A percentile compares a stretch with the other conserved stretches of the same genome.
Conservation (phyloP, 495 filamentous ascomycete genomes). For the Tuber brumale region DNA sequence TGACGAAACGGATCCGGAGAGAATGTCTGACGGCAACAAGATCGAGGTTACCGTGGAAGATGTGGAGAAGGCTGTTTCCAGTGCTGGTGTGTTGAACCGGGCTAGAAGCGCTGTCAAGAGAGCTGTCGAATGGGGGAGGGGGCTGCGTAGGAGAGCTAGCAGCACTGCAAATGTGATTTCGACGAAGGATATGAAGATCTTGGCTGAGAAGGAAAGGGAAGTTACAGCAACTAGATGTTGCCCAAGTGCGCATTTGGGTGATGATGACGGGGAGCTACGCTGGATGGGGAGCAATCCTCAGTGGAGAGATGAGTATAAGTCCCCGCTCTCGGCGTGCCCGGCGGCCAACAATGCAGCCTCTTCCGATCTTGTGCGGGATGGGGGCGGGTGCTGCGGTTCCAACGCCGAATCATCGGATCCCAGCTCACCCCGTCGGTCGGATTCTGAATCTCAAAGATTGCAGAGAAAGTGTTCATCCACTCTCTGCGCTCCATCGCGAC, state of each 20-base stretch:
- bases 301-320: slow-evolving; percentile 34
- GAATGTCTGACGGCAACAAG: slow-evolving; percentile 72
- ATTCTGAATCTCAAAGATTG: slow-evolving; percentile 16
- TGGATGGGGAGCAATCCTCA: slow-evolving; percentile 36
- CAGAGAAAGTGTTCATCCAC: slow-evolving; percentile 25
- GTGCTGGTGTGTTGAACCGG: slow-evolving; percentile 75
- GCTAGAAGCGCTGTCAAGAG: slow-evolving; percentile 63
- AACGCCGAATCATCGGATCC: slow-evolving; percentile 17
- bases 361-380: slow-evolving; percentile 33
- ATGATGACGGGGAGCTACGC: slow-evolving; percentile 39
- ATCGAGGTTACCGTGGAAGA: slow-evolving; percentile 91
- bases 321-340: slow-evolving; percentile 24
- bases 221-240: slow-evolving; percentile 17
- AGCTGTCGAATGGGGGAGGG: slow-evolving; percentile 34
- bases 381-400: not conserved
- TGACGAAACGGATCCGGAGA: slow-evolving; percentile 82
- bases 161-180: slow-evolving; percentile 32
- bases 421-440: slow-evolving; percentile 21
- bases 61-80: slow-evolving; percentile 81
- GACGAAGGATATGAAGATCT: slow-evolving; percentile 24
- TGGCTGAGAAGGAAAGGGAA: slow-evolving; percentile 33
- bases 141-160: slow-evolving; percentile 37
- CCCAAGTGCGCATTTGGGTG: slow-evolving; percentile 25
- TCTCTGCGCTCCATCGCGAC: slow-evolving; percentile 25
- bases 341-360: slow-evolving; percentile 32